Evolutionary conservation across 225 moss, liverwort and hornwort species (phyloP).

Genomic region (Asterella californica): DNA sequence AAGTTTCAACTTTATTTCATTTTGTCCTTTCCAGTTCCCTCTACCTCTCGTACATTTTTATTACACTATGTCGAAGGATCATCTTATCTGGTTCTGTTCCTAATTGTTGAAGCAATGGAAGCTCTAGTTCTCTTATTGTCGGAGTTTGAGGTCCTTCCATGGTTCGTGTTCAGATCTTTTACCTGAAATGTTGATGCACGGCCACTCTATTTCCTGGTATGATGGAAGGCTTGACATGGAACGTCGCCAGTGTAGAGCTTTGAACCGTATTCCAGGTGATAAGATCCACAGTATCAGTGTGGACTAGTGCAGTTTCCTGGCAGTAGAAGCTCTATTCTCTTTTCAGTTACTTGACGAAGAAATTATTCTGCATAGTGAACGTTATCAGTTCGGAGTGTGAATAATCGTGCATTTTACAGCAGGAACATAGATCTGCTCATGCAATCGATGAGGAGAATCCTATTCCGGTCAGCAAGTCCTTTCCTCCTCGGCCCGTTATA

Average conservation of each 20-base stretch:
- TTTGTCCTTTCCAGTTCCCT: neutral
- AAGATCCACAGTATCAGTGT: neutral
- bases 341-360: neutral
- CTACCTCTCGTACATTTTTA: too few species aligned
- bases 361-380: neutral
- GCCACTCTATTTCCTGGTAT: too few species aligned
- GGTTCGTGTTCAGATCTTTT: too few species aligned
- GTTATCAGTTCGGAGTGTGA: neutral
- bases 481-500: conserved; percentile 37
- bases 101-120: neutral
- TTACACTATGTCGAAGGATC: neutral
- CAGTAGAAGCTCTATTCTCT: neutral
- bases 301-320: neutral
- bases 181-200: too few species aligned
- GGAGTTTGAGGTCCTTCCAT: too few species aligned
- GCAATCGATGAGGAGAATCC: conserved; percentile 1
- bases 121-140: neutral
- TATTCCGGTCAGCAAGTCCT: neutral
- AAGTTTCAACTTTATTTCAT: too few species aligned
- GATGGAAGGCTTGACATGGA: too few species aligned
- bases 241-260: neutral
- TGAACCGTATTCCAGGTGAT: neutral
- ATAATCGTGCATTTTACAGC: neutral
- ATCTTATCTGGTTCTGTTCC: neutral
- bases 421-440: neutral